These are phyloP conservation scores for Ceratobasidium sp. DNA, from an alignment of 1,284 basidiomycete species.

Conservation along the genomic window DNA sequence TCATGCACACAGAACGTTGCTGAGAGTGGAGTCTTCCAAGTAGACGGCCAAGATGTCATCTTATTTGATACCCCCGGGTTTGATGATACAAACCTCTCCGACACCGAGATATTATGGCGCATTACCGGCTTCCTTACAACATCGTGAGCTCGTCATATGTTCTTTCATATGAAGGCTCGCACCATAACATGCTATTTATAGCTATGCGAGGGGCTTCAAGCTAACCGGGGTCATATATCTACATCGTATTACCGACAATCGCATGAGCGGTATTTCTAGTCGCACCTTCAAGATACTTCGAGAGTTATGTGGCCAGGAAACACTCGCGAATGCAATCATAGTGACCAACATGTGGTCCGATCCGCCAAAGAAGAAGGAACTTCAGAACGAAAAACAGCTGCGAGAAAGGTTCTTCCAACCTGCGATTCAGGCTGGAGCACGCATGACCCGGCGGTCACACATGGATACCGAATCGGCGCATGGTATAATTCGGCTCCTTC, in stretches of 20 bases:
- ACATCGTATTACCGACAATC: conserved; percentile 40
- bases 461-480: conserved; percentile 1
- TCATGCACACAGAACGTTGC: conserved; percentile 24
- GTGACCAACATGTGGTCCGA: conserved; percentile 46
- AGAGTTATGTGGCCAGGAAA: conserved; percentile 33
- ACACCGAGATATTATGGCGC: conserved; percentile 33
- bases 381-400: conserved; percentile 3
- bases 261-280: conserved; percentile 26
- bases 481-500: conserved; percentile 15
- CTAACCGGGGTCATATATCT: conserved; percentile 39
- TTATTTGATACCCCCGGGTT: conserved; percentile 48
- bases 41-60: not conserved
- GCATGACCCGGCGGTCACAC: not conserved
- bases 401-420: conserved; percentile 2
- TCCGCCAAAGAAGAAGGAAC: not conserved
- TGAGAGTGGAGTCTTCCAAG: not conserved
- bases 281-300: conserved; percentile 30
- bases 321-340: conserved; percentile 43
- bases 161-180: not conserved
- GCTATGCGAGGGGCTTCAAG: conserved; percentile 43
- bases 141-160: not conserved
- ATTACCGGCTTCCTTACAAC: conserved; percentile 30
- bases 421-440: conserved; percentile 1
- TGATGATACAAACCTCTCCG: conserved; percentile 39
- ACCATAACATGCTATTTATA: conserved; percentile 17